These are phyloP conservation scores for Phanerodontia chrysosporium DNA, from an alignment of 768 basidiomycete genomes.

Conservation along the genomic window DNA sequence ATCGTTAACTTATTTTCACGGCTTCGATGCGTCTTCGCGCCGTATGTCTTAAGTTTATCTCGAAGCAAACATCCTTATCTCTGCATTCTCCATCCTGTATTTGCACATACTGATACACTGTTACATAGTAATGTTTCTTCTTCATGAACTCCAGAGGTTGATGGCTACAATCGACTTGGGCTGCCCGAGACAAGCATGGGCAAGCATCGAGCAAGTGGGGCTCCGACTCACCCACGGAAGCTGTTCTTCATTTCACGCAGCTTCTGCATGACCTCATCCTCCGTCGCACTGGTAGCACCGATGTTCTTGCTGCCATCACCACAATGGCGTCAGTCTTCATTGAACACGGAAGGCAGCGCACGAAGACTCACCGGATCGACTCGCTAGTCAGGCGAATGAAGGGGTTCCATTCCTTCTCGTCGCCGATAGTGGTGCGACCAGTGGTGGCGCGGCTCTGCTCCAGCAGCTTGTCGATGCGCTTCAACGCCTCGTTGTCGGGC, in stretches of 20 bases:
- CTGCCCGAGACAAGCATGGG: not conserved
- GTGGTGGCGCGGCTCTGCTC: slow-evolving; percentile 60
- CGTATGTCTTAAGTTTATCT: too few relatives aligned
- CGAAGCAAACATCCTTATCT: too few relatives aligned
- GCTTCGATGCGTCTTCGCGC: too few relatives aligned
- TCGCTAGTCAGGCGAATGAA: slow-evolving; percentile 79
- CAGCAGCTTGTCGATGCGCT: slow-evolving; percentile 54
- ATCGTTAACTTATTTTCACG: not conserved
- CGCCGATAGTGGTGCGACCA: slow-evolving; percentile 83
- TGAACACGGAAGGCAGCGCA: too few relatives aligned
- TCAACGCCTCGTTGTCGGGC: slow-evolving; percentile 59
- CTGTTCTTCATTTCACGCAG: slow-evolving; percentile 84
- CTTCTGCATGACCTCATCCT: slow-evolving; percentile 64
- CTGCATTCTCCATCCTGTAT: not conserved
- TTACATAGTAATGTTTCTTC: not conserved
- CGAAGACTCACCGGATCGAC: slow-evolving; percentile 65
- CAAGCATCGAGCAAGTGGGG: not conserved
- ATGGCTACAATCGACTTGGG: not conserved
- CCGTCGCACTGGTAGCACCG: slow-evolving; percentile 26
- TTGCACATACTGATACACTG: not conserved
- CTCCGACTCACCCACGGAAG: slow-evolving; percentile 54
- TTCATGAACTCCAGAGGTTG: not conserved
- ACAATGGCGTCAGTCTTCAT: too few relatives aligned
- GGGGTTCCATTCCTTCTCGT: slow-evolving; percentile 94
- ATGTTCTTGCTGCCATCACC: slow-evolving; percentile 43